Evolutionary conservation across 768 basidiomycete species (phyloP), one percentile per base, ranked within the genome.

Genomic region (Pluteus cervinus): DNA sequence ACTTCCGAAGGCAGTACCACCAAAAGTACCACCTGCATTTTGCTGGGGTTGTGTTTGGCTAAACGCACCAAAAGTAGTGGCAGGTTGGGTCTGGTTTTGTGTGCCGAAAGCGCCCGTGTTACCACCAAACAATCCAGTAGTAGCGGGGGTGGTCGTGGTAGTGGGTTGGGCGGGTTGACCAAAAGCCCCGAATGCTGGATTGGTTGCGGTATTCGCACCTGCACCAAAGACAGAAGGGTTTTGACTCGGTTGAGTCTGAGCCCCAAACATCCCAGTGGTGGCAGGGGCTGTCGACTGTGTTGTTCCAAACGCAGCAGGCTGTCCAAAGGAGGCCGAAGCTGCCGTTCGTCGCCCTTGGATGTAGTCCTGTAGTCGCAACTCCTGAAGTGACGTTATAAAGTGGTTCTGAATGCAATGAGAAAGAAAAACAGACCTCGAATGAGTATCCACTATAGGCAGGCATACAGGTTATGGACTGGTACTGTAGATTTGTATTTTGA

Each of bases 401-500:
- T 29, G 10, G 41, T 36, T 29, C 14, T 24, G 21, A 26, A 15
- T 54, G 39, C 36, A 23, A 37, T 3, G 6, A 4, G 25, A 36
- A 24, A 37, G 25, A 33, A 41, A 41, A 29, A 64, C 65, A 33
- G 46, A 79, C 86, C 69, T 82, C 89, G 44, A 86, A 74, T 15
- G 88, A 92, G 43, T 73, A 79, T 28, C 83, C 81, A 41, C 71
- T 61, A 53, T 91, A 94, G 12, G 72, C 71, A 11, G 84, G 84
- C 71, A 84, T 87, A 45, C 81, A 81, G 12, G 81, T 74, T 37
- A 90, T 89, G 24, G 80, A 74, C 58, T 93, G 89, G 57, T 84
- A 94, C 43, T 86, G 81, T 28, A 83, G 65, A 4, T 65, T 75
- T 9, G 60, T 41, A 34, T 36, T 64, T 12, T 63, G 46, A 40